Conservation (phyloP, 192 early-diverging fungal species). For the Spizellomyces sp. region DNA sequence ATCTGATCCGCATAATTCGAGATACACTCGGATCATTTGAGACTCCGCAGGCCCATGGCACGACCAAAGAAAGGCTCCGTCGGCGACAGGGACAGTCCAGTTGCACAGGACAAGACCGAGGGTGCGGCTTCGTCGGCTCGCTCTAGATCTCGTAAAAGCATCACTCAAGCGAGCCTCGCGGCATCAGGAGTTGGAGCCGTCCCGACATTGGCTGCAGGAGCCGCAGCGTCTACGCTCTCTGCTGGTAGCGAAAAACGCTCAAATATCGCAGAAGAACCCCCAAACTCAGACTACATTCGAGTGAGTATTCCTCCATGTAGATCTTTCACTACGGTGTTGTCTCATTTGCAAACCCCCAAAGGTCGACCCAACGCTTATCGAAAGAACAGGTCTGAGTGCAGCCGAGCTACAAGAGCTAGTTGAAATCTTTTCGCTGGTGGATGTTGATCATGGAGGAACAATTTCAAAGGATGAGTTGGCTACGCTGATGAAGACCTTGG, state of each 20-base stretch:
- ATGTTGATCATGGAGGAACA: conserved; percentile 58
- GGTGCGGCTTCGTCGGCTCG: neutral
- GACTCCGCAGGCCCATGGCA: neutral
- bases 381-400: conserved; percentile 41
- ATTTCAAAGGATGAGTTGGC: conserved; percentile 54
- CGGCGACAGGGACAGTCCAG: neutral
- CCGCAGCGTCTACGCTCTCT: neutral
- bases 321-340: neutral
- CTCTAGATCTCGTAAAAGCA: neutral
- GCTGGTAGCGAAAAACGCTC: neutral
- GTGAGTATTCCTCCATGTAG: neutral
- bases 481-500: conserved; percentile 57
- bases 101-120: neutral
- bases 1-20: no score
- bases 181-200: neutral
- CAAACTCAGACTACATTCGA: conserved; percentile 28
- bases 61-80: conserved; percentile 4
- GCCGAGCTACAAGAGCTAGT: conserved; percentile 52
- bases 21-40: no score
- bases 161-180: neutral
- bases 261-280: conserved; percentile 19
- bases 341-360: neutral
- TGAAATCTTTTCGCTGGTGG: conserved; percentile 61
- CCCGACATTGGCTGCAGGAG: no score
- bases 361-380: conserved; percentile 44